Base-by-base conservation (phyloP, 441 rosid species). In the Pelargonium myrrhifolium region DNA sequence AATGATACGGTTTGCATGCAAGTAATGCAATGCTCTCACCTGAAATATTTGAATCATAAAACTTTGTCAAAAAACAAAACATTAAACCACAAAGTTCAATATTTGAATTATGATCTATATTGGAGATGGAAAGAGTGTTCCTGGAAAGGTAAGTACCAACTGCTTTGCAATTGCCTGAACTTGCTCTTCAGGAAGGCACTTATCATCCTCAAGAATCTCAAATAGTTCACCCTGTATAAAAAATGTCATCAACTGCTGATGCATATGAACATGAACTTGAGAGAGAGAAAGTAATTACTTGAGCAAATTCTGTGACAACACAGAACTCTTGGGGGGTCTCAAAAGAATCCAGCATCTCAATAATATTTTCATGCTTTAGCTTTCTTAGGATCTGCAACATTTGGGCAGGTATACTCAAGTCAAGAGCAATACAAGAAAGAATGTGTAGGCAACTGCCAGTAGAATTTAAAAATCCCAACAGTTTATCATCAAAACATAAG, bases 151-250 rank as follows among this genome's bases (percentile, higher is more conserved):
- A 63, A 66, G 51, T 87, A 94, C 99, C 96, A 92, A 67, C 78
- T 94, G 99, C 79, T 94, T 94, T 35, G 97, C 99, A 78, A 94
- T 94, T 73, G 97, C 97, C 80, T 89, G 97, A 71, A 94, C 97
- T 77, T 94, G 98, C 72, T 87, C 98, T 81, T 94, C 99, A 1
- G 98, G 99, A 67, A 94, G 98, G 78, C 89, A 86, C 74, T 94
- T 88, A 75, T 94, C 99, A 78, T 94, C 99, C 84, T 89, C 98
- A 26, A 94, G 89, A 82, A 94, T 83, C 86, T 89, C 98, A 83
- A 94, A 94, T 56, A 92, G 69, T 74, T 94, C 99, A 71, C 99
- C 99, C 99, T 94, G 74, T 65, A 75, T 71, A 58, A 42, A 69
- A 31, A 37, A 61, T 51, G 18, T 47, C 40, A 72, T 45, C 55